Evolutionary conservation across 2,329 filamentous ascomycete species (phyloP).

Genomic region (Alternaria tenuissima): DNA sequence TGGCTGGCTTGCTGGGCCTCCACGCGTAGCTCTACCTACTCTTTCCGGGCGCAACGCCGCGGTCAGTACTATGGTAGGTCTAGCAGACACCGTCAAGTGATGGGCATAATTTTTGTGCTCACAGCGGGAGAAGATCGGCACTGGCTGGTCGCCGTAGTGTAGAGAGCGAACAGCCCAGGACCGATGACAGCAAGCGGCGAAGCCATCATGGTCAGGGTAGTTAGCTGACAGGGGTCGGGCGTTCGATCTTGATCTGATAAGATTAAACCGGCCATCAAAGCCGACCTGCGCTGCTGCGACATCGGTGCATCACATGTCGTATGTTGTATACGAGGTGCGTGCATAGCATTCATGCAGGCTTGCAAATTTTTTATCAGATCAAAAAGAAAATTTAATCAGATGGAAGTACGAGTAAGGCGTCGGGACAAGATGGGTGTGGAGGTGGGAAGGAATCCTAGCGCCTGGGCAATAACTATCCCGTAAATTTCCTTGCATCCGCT

Average conservation of each 20-base stretch:
- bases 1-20: conserved; percentile 9
- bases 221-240: conserved; percentile 12
- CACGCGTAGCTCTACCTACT: conserved; percentile 17
- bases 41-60: conserved; percentile 27
- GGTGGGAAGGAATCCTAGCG: conserved; percentile 6
- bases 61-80: conserved; percentile 17
- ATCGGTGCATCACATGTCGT: conserved; percentile 21
- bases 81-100: conserved; percentile 15
- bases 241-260: conserved; percentile 40
- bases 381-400: conserved; percentile 33
- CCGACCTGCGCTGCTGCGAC: conserved; percentile 12
- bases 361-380: conserved; percentile 33
- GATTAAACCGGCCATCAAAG: conserved; percentile 16
- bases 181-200: conserved; percentile 26
- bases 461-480: conserved; percentile 7
- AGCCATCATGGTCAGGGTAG: conserved; percentile 8
- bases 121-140: conserved; percentile 24
- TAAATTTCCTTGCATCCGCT: conserved; percentile 25
- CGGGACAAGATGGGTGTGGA: conserved; percentile 8
- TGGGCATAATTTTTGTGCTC: conserved; percentile 21
- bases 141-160: conserved; percentile 15
- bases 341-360: conserved; percentile 3
- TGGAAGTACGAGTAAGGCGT: conserved; percentile 14
- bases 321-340: conserved; percentile 2
- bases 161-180: conserved; percentile 5